Conservation (phyloP, 2,329 filamentous ascomycete species). For the Paecilomyces formosus region DNA sequence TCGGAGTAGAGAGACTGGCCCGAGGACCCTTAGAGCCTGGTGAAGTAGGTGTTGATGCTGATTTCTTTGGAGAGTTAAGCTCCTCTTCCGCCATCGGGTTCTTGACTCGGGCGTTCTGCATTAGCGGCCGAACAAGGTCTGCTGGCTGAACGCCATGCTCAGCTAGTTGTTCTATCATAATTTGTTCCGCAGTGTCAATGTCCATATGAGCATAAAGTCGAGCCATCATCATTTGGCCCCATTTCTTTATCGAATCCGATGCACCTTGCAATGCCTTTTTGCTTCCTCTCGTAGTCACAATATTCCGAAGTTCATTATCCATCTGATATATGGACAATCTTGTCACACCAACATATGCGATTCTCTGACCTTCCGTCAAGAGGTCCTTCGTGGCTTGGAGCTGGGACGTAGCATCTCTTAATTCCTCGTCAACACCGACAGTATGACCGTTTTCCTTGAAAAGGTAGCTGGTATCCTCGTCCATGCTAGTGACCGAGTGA, state of each 20-base stretch:
- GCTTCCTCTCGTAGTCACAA: slow-evolving; percentile 53
- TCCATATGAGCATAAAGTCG: slow-evolving; percentile 95
- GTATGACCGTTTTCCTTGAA: slow-evolving; percentile 65
- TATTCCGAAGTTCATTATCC: slow-evolving; percentile 57
- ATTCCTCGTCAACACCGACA: slow-evolving; percentile 61
- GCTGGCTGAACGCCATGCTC: slow-evolving; percentile 81
- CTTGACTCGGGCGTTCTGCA: slow-evolving; percentile 85
- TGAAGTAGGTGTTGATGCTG: slow-evolving; percentile 28
- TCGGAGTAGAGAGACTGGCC: slow-evolving; percentile 25
- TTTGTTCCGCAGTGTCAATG: slow-evolving; percentile 75
- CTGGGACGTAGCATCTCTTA: slow-evolving; percentile 77
- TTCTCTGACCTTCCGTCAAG: slow-evolving; percentile 87
- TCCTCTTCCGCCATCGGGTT: slow-evolving; percentile 69
- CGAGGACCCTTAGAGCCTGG: slow-evolving; percentile 16
- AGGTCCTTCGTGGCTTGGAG: slow-evolving; percentile 94
- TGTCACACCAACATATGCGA: slow-evolving; percentile 90
- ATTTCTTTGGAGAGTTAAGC: slow-evolving; percentile 25
- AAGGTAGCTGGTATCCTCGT: slow-evolving; percentile 92
- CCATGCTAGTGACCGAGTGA: slow-evolving; percentile 88
- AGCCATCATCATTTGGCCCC: slow-evolving; percentile 98
- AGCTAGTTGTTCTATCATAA: slow-evolving; percentile 97
- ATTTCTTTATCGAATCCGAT: slow-evolving; percentile 80
- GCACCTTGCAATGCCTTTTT: slow-evolving; percentile 67
- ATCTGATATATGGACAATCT: slow-evolving; percentile 74
- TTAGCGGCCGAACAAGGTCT: slow-evolving; percentile 78